Evolutionary conservation across 805 yeast species (phyloP).

Genomic region (Lipomyces japonicus): DNA sequence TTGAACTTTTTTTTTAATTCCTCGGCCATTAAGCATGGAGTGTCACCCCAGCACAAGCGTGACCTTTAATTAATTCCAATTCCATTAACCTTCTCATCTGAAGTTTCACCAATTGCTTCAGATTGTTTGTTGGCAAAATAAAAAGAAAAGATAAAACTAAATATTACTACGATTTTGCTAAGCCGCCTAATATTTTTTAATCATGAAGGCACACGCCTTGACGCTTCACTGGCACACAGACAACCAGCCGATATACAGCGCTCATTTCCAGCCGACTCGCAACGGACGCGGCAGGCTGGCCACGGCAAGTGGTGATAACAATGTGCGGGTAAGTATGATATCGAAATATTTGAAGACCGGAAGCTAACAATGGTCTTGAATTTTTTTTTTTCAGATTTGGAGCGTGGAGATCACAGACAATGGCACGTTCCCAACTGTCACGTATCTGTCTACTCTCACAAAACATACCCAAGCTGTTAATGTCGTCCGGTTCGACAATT

Average conservation of each 20-base stretch:
- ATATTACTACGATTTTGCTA: too few relatives aligned
- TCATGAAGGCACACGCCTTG: constrained; percentile 39
- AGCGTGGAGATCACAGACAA: constrained; percentile 27
- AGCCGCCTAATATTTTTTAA: neutral
- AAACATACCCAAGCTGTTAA: constrained; percentile 96
- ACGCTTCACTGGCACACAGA: constrained; percentile 45
- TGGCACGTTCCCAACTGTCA: constrained; percentile 46
- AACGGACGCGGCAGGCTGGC: constrained; percentile 50
- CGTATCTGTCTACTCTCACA: constrained; percentile 72
- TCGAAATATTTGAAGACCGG: too few relatives aligned
- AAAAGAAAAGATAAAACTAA: too few relatives aligned
- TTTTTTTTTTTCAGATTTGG: constrained; percentile 35
- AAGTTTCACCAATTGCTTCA: too few relatives aligned
- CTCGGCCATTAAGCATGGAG: too few relatives aligned
- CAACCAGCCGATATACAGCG: constrained; percentile 42
- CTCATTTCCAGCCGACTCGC: constrained; percentile 38
- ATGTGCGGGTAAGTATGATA: constrained; percentile 56
- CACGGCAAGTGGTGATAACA: constrained; percentile 94
- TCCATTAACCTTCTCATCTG: too few relatives aligned
- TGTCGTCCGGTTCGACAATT: constrained; percentile 73
- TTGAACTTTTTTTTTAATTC: too few relatives aligned
- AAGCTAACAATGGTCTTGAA: neutral
- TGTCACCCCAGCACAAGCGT: too few relatives aligned
- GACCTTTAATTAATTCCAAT: too few relatives aligned
- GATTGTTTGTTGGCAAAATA: too few relatives aligned